phyloP scores from a whole-genome alignment of 2,329 filamentous ascomycete genomes.

The Epicoccum nigrum region DNA sequence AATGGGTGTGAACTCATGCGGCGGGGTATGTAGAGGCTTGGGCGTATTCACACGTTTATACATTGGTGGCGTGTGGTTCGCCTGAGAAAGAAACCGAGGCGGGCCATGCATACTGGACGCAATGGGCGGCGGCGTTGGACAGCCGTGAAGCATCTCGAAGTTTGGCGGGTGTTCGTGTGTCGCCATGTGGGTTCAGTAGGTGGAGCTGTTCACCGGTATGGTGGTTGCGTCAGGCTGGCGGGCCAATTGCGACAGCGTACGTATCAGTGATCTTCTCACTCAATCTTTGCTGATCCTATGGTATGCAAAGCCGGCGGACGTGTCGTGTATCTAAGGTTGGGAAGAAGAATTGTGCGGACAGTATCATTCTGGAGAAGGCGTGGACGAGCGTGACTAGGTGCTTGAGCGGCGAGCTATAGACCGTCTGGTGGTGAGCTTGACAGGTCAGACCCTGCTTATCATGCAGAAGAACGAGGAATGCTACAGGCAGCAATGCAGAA shows the following conservation, averaged over 20 bases:
- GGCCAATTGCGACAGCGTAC: slow-evolving; percentile 39
- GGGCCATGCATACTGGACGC: slow-evolving; percentile 40
- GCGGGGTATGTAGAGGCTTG: slow-evolving; percentile 43
- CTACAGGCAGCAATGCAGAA: slow-evolving; percentile 50
- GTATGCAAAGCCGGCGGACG: slow-evolving; percentile 41
- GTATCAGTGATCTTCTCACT: slow-evolving; percentile 33
- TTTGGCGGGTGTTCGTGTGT: slow-evolving; percentile 37
- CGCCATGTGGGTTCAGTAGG: slow-evolving; percentile 39
- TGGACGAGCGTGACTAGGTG: slow-evolving; percentile 38
- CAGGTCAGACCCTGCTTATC: slow-evolving; percentile 51
- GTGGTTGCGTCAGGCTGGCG: slow-evolving; percentile 39
- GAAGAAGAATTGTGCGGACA: slow-evolving; percentile 46
- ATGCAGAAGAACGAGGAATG: slow-evolving; percentile 38
- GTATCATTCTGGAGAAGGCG: slow-evolving; percentile 49
- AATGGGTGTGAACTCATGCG: slow-evolving; percentile 47
- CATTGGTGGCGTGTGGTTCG: slow-evolving; percentile 41
- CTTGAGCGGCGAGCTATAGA: slow-evolving; percentile 42
- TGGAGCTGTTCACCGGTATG: slow-evolving; percentile 33
- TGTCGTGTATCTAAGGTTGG: slow-evolving; percentile 40
- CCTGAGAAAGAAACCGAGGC: slow-evolving; percentile 36
- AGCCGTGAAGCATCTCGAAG: slow-evolving; percentile 37
- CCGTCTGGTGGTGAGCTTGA: slow-evolving; percentile 44
- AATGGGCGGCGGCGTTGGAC: slow-evolving; percentile 47
- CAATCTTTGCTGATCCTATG: slow-evolving; percentile 33
- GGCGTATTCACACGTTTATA: slow-evolving; percentile 43